Conservation (phyloP, 345 rosid species). For the Mangifera indica region DNA sequence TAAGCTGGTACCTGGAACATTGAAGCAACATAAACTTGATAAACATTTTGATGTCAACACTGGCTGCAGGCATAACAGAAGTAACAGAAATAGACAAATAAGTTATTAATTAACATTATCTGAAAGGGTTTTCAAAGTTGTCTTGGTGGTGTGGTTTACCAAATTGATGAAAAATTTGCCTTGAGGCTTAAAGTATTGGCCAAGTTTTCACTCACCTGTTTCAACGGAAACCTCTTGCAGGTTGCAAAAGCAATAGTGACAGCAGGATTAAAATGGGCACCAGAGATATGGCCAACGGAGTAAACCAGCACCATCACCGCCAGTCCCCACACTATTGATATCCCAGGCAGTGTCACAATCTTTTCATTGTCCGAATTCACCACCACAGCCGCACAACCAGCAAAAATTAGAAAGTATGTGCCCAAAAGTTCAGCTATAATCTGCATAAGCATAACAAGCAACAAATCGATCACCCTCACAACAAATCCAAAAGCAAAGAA, state of each 20-base stretch:
- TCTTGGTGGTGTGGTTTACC: constrained; percentile 11
- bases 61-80: background rate
- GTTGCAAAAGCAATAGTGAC: constrained; percentile 92
- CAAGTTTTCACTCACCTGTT: constrained; percentile 55
- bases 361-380: constrained; percentile 62
- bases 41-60: background rate
- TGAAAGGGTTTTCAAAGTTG: background rate
- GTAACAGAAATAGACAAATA: background rate
- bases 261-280: constrained; percentile 96
- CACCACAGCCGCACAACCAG: constrained; percentile 80
- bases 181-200: background rate
- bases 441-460: constrained; percentile 31
- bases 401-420: constrained; percentile 86
- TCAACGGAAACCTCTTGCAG: constrained; percentile 75
- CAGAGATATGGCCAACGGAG: constrained; percentile 91
- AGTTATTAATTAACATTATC: background rate
- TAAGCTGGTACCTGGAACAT: constrained; percentile 73
- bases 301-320: constrained; percentile 82
- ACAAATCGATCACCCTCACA: background rate
- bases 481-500: background rate
- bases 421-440: constrained; percentile 74
- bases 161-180: background rate
- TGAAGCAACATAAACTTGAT: background rate
- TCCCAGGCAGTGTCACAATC: constrained; percentile 70
- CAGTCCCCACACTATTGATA: constrained; percentile 83